Conservation (phyloP, 164 flowering plant genomes). For the Pachysandra terminalis region DNA sequence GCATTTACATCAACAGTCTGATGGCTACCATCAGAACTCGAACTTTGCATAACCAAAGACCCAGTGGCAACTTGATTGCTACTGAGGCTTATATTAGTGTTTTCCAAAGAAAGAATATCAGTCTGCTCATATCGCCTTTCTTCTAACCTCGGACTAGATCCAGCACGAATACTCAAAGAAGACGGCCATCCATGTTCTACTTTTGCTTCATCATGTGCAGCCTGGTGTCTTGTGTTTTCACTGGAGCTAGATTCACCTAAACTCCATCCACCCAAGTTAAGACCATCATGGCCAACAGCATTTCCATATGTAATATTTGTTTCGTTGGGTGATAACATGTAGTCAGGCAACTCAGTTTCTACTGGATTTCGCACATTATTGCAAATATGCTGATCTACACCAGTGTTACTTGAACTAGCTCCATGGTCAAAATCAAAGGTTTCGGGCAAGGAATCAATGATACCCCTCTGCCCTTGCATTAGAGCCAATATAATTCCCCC, state of each 20-base stretch:
- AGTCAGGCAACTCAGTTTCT: conserved; percentile 32
- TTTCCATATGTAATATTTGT: conserved; percentile 25
- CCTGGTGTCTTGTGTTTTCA: conserved; percentile 22
- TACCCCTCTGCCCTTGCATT: conserved; percentile 11
- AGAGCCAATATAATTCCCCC: conserved; percentile 6
- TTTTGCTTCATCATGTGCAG: conserved; percentile 36
- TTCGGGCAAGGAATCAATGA: conserved; percentile 40
- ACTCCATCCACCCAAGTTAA: conserved; percentile 41
- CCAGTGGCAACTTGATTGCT: conserved; percentile 24
- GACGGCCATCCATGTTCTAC: conserved; percentile 49
- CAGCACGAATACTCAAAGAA: conserved; percentile 26
- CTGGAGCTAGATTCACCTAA: conserved; percentile 56
- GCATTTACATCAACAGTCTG: conserved; percentile 37
- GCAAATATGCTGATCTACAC: conserved; percentile 39
- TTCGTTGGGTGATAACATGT: conserved; percentile 30
- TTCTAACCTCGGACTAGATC: conserved; percentile 35
- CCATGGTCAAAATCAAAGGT: conserved; percentile 53
- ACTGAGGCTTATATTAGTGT: conserved; percentile 24
- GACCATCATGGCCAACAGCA: conserved; percentile 28
- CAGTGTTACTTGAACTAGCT: conserved; percentile 36
- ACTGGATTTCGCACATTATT: conserved; percentile 43
- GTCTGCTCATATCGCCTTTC: conserved; percentile 28
- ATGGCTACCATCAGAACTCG: conserved; percentile 23
- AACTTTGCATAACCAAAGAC: conserved; percentile 30
- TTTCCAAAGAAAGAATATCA: conserved; percentile 27